These are phyloP conservation scores for Mucor mucedo DNA, from an alignment of 371 early-diverging fungal genomes.

Conservation along the genomic window DNA sequence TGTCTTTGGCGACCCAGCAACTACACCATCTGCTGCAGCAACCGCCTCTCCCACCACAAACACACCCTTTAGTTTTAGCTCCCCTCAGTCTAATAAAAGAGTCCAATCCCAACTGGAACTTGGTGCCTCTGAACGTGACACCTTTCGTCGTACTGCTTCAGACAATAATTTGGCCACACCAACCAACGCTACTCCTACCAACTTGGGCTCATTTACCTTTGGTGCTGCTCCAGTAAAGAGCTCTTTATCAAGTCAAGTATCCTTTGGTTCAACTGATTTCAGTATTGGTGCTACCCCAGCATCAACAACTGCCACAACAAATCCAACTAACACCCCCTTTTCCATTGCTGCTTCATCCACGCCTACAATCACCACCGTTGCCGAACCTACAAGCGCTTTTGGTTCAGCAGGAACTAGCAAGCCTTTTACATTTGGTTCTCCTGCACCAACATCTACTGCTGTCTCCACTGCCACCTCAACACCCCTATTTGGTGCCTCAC, in stretches of 20 bases:
- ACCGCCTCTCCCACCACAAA: neutral
- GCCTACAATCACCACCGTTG: neutral
- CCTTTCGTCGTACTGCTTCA: neutral
- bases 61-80: slow-evolving; percentile 12
- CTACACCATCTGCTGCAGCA: neutral
- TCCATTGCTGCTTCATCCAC: slow-evolving; percentile 5
- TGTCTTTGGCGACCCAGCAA: slow-evolving; percentile 8
- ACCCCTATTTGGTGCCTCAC: no score
- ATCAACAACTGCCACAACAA: neutral
- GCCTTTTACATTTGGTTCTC: no score
- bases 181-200: neutral
- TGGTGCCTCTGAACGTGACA: neutral
- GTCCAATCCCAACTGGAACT: neutral
- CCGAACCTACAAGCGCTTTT: no score
- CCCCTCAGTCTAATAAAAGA: slow-evolving; percentile 2
- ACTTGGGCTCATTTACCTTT: neutral
- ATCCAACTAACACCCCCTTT: neutral
- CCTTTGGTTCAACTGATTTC: neutral
- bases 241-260: neutral
- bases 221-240: neutral
- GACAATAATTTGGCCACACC: neutral
- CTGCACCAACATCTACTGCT: neutral
- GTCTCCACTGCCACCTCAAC: neutral
- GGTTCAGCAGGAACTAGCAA: no score
- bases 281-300: no score